Conservation (phyloP, 768 basidiomycete genomes). For the Fomitopsis pulvina region DNA sequence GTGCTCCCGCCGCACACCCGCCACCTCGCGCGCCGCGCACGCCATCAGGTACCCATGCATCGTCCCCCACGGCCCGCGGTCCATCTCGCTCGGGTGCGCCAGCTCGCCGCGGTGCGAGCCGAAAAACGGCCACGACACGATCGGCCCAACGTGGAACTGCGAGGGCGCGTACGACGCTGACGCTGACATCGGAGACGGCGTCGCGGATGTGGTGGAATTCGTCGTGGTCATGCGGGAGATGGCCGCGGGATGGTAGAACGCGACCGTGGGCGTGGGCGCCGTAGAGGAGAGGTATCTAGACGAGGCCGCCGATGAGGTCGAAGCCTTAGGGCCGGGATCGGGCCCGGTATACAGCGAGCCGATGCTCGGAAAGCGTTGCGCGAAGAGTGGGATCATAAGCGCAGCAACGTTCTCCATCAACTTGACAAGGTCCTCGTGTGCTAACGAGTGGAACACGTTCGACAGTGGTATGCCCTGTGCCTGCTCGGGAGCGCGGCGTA, state of each 20-base stretch:
- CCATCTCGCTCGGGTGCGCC: constrained; percentile 56
- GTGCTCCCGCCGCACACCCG: constrained; percentile 68
- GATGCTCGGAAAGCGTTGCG: constrained; percentile 68
- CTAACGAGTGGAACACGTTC: constrained; percentile 63
- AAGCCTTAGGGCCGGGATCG: constrained; percentile 5
- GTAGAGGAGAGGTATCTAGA: constrained; percentile 12
- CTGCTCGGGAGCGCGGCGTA: constrained; percentile 29
- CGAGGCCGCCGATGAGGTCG: constrained; percentile 13
- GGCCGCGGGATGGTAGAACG: constrained; percentile 9
- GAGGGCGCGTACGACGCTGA: constrained; percentile 17
- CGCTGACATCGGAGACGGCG: constrained; percentile 9
- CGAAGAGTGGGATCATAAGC: constrained; percentile 66
- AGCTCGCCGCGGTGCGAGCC: constrained; percentile 77
- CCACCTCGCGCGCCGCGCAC: constrained; percentile 66
- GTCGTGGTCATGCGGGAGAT: background rate
- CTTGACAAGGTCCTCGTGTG: constrained; percentile 55
- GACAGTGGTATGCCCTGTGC: constrained; percentile 69
- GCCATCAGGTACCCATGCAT: constrained; percentile 55
- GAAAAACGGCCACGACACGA: constrained; percentile 90
- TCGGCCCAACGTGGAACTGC: constrained; percentile 65
- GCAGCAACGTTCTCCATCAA: constrained; percentile 64
- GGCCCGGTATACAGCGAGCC: constrained; percentile 68
- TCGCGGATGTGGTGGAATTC: background rate
- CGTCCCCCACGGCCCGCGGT: constrained; percentile 74
- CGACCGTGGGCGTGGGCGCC: constrained; percentile 21